These are phyloP conservation scores for Dendrocalamus latiflorus DNA, from an alignment of 202 grass and related monocot genomes.

Conservation along the genomic window DNA sequence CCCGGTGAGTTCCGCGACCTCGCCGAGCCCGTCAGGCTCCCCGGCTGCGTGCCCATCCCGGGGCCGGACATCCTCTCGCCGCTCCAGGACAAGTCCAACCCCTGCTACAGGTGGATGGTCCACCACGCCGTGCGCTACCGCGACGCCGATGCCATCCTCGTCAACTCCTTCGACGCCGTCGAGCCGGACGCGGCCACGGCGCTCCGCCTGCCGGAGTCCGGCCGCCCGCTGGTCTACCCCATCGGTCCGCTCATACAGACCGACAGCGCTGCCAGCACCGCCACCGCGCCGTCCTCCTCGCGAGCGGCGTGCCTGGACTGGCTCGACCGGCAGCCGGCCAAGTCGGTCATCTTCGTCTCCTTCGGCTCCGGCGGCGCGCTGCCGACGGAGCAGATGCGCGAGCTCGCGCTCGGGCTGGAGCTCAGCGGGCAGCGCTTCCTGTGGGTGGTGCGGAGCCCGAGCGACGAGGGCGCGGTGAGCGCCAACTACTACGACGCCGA, in stretches of 20 bases:
- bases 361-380: slow-evolving; percentile 63
- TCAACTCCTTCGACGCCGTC: slow-evolving; percentile 52
- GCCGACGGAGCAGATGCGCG: slow-evolving; percentile 31
- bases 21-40: slow-evolving; percentile 33
- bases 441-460: slow-evolving; percentile 64
- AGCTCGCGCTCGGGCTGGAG: slow-evolving; percentile 61
- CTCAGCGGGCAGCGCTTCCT: slow-evolving; percentile 50
- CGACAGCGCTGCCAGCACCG: not conserved
- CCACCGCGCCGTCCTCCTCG: not conserved
- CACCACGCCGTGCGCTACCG: slow-evolving; percentile 26
- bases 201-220: not conserved
- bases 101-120: slow-evolving; percentile 45
- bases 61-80: slow-evolving; percentile 37
- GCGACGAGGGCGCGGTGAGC: slow-evolving; percentile 14
- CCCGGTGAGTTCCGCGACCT: slow-evolving; percentile 46
- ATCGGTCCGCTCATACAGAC: slow-evolving; percentile 43
- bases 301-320: slow-evolving; percentile 33
- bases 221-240: slow-evolving; percentile 16
- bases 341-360: slow-evolving; percentile 60
- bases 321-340: slow-evolving; percentile 44
- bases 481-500: slow-evolving; percentile 48
- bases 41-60: slow-evolving; percentile 47
- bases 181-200: slow-evolving; percentile 22
- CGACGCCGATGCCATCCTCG: slow-evolving; percentile 41
- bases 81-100: slow-evolving; percentile 44